A percentile compares a stretch with the other conserved stretches of the same genome.
Conservation (phyloP, 306 rosid species). For the Cicer cuneatum region DNA sequence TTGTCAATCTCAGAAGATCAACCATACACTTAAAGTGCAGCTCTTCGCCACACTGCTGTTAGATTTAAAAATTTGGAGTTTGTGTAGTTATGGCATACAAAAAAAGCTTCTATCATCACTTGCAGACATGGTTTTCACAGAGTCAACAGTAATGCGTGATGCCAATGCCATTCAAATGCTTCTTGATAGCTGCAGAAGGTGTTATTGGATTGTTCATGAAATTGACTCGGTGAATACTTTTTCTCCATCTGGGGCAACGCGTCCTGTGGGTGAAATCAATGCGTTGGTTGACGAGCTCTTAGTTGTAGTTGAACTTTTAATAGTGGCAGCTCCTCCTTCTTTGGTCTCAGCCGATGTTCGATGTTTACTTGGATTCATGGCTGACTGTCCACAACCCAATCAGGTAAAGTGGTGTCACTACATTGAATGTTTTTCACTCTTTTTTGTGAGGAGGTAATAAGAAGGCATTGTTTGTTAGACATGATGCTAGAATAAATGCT, state of each 20-base stretch:
- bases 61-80: conserved; percentile 94
- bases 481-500: conserved; percentile 13
- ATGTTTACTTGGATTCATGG: conserved; percentile 93
- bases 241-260: conserved; percentile 65
- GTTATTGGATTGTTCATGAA: conserved; percentile 91
- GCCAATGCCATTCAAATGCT: conserved; percentile 99
- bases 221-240: conserved; percentile 76
- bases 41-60: conserved; percentile 82
- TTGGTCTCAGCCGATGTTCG: conserved; percentile 82
- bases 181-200: conserved; percentile 94
- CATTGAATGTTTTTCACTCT: conserved; percentile 7
- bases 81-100: conserved; percentile 94
- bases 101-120: conserved; percentile 98
- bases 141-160: conserved; percentile 88
- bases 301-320: conserved; percentile 89
- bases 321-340: conserved; percentile 85
- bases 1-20: conserved; percentile 84
- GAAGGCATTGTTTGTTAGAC: conserved; percentile 22
- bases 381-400: conserved; percentile 97
- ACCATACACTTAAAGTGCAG: conserved; percentile 86
- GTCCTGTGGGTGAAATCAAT: conserved; percentile 95
- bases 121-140: conserved; percentile 98
- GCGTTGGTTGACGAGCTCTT: conserved; percentile 97
- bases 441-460: conserved; percentile 1
- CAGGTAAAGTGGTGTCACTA: conserved; percentile 62